Base-by-base conservation (phyloP, 2,329 filamentous ascomycete species). In the Aspergillus candidus region DNA sequence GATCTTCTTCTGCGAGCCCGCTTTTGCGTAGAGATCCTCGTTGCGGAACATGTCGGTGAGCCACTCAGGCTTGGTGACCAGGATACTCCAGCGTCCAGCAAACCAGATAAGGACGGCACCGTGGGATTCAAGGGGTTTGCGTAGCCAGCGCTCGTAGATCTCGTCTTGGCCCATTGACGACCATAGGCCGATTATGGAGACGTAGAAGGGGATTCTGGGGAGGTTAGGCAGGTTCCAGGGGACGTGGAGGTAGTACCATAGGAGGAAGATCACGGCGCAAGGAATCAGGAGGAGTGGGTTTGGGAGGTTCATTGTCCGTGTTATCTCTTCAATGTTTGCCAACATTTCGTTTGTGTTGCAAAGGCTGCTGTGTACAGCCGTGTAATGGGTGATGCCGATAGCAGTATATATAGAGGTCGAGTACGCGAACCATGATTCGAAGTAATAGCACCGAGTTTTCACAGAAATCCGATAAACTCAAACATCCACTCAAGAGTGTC, bases 51-150 rank as follows among this genome's bases (percentile, higher is more conserved):
- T 56, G 35, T 74, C 67, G 3, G 64, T 62, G 3, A 77, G 49
- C 44, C 70, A 72, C 0, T 63, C 52, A 1, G 73, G 72, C 4
- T 65, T 65, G 37, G 68, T 68, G 1, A 75, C 67, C 10, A 76
- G 57, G 3, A 76, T 59, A 37, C 72, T 74, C 74, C 74, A 76
- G 33, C 65, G 66, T 0, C 69, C 71, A 1, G 67, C 72, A 30
- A 74, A 74, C 59, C 72, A 76, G 22, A 76, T 58, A 44, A 73
- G 69, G 13, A 75, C 73, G 1, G 72, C 73, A 4, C 73, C 60
- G 39, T 64, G 49, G 34, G 55, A 47, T 27, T 62, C 59, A 1
- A 63, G 44, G 2, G 54, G 51, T 2, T 35, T 32, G 0, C 55
- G 53, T 3, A 60, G 50, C 52, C 57, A 59, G 12, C 49, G 47